Conservation (phyloP, 2,329 filamentous ascomycete genomes). For the Paraphaeosphaeria sporulosa region DNA sequence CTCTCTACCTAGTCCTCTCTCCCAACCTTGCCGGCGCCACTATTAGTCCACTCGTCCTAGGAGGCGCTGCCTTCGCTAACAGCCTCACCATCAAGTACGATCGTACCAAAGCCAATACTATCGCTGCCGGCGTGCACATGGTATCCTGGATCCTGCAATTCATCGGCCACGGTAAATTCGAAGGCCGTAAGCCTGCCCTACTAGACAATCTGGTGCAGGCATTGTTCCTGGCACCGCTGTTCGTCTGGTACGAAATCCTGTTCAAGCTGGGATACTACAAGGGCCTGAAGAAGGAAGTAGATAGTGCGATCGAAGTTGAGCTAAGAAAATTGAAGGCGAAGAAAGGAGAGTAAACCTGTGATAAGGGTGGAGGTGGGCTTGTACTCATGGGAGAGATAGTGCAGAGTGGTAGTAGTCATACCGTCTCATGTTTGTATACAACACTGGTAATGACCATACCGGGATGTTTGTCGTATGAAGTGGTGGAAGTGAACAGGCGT, state of each 20-base stretch:
- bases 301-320: constrained; percentile 52
- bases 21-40: constrained; percentile 80
- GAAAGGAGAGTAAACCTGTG: constrained; percentile 14
- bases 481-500: too few relatives aligned
- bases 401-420: not conserved
- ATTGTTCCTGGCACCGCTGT: constrained; percentile 89
- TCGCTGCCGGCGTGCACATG: constrained; percentile 72
- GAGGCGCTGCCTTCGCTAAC: constrained; percentile 75
- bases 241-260: constrained; percentile 93
- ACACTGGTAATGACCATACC: not conserved
- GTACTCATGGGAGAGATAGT: not conserved
- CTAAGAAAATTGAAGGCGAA: constrained; percentile 56
- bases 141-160: constrained; percentile 88
- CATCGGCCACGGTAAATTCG: constrained; percentile 86
- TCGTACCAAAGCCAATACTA: constrained; percentile 64
- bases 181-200: constrained; percentile 84
- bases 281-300: constrained; percentile 56
- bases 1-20: constrained; percentile 89
- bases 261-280: constrained; percentile 86
- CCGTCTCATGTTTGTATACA: not conserved
- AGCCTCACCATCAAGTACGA: constrained; percentile 68
- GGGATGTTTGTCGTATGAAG: not conserved
- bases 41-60: constrained; percentile 77
- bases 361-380: not conserved
- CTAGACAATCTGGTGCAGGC: constrained; percentile 92